Conservation (phyloP, 2,329 filamentous ascomycete genomes). For the Corynespora cassiicola region DNA sequence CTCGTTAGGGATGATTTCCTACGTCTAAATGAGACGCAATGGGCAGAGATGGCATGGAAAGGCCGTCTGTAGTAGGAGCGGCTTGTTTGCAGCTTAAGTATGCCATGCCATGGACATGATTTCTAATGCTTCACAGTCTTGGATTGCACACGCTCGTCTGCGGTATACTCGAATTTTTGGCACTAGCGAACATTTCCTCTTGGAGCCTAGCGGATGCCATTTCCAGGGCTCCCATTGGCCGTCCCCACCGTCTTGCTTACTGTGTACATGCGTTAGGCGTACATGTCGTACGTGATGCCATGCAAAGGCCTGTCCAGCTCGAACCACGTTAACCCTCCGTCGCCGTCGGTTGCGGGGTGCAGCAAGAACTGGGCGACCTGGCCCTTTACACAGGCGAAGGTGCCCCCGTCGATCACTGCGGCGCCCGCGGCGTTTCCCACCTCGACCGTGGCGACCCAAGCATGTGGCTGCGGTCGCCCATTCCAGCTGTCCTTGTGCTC, state of each 20-base stretch:
- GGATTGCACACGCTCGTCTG: too few species aligned
- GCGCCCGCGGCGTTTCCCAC: conserved; percentile 18
- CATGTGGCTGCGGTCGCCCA: conserved; percentile 20
- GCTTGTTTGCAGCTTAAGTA: too few species aligned
- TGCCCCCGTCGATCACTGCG: conserved; percentile 18
- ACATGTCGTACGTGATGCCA: conserved; percentile 40
- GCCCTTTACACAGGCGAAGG: conserved; percentile 29
- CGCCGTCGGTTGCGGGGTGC: conserved; percentile 20
- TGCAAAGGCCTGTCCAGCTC: conserved; percentile 35
- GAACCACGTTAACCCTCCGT: conserved; percentile 35
- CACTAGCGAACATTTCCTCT: conserved; percentile 20
- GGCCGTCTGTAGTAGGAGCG: too few species aligned
- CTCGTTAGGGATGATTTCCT: too few species aligned
- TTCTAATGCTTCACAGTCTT: too few species aligned
- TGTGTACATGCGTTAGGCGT: conserved; percentile 12
- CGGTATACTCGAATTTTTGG: too few species aligned
- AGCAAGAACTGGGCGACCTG: conserved; percentile 34
- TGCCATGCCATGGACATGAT: too few species aligned
- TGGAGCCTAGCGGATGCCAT: too few species aligned
- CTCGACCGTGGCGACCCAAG: conserved; percentile 23
- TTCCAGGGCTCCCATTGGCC: too few species aligned
- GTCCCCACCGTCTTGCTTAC: too few species aligned
- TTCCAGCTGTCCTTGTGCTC: conserved; percentile 38
- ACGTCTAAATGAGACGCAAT: too few species aligned
- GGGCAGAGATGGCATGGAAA: too few species aligned